phyloP scores from a whole-genome alignment of 2,329 filamentous ascomycete genomes.

The Fonsecaea erecta region DNA sequence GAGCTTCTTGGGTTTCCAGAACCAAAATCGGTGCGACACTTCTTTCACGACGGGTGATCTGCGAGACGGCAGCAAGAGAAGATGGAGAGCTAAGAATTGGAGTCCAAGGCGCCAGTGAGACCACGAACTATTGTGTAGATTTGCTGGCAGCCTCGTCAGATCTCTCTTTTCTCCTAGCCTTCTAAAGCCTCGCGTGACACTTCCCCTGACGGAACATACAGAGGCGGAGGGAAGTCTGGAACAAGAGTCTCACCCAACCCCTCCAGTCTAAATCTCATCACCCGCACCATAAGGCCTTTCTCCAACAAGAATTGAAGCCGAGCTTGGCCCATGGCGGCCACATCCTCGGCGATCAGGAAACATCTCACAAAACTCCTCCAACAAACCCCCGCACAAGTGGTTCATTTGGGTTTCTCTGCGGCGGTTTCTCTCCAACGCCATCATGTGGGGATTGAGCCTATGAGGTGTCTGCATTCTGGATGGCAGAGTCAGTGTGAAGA shows the following conservation, averaged over 20 bases:
- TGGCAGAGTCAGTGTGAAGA: neutral
- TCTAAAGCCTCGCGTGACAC: neutral
- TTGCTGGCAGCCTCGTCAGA: neutral
- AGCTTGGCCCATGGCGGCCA: too few relatives aligned
- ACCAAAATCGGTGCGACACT: too few relatives aligned
- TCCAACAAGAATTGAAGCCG: neutral
- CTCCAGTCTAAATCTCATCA: neutral
- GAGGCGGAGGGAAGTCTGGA: too few relatives aligned
- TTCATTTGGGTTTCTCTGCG: neutral
- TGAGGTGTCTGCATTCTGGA: neutral
- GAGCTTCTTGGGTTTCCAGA: too few relatives aligned
- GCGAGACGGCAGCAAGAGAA: too few relatives aligned
- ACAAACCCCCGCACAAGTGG: slow-evolving; percentile 2
- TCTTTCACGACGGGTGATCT: too few relatives aligned
- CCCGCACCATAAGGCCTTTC: neutral
- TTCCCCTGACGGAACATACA: neutral
- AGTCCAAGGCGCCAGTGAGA: too few relatives aligned
- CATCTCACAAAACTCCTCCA: neutral
- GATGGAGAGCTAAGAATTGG: too few relatives aligned
- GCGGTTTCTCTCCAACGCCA: slow-evolving; percentile 15
- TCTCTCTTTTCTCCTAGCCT: neutral
- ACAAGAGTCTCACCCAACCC: too few relatives aligned
- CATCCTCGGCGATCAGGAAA: slow-evolving; percentile 9
- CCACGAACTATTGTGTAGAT: too few relatives aligned
- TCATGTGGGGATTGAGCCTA: slow-evolving; percentile 4